Evolutionary conservation across 352 stramenopile genomes (phyloP).

Genomic region (Globisporangium perplexum): DNA sequence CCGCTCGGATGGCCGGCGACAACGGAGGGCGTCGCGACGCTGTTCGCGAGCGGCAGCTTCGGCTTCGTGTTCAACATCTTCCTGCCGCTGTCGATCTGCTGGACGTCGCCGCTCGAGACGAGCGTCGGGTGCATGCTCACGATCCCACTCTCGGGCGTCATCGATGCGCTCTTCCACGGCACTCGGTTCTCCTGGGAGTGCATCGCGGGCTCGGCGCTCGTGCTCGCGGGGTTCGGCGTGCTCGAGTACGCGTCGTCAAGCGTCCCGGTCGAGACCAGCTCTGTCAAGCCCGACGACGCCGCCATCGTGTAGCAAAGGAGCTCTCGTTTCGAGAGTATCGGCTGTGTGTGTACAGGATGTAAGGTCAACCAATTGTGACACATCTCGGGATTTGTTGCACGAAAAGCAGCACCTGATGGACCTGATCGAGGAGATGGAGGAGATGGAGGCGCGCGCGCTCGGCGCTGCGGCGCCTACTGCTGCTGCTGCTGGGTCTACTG

Average conservation of each 20-base stretch:
- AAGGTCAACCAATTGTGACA: background rate
- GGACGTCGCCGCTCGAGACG: constrained; percentile 50
- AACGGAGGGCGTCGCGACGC: constrained; percentile 26
- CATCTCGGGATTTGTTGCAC: background rate
- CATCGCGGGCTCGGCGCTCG: constrained; percentile 33
- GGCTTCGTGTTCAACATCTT: constrained; percentile 34
- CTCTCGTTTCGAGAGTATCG: too few species aligned
- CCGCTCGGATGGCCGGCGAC: constrained; percentile 35
- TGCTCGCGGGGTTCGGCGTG: constrained; percentile 46
- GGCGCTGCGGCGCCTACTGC: background rate
- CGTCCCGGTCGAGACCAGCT: background rate
- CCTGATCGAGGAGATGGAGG: constrained; percentile 51
- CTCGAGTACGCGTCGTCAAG: constrained; percentile 21
- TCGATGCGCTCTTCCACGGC: constrained; percentile 39
- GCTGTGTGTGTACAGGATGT: too few species aligned
- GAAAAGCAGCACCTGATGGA: constrained; percentile 30
- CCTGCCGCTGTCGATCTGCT: constrained; percentile 39
- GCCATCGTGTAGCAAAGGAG: background rate
- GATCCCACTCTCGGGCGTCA: constrained; percentile 40
- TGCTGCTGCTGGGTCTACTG: background rate
- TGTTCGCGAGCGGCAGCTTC: constrained; percentile 27
- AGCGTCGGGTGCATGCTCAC: constrained; percentile 55
- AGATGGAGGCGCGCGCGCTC: constrained; percentile 21
- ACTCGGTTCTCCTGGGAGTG: constrained; percentile 43
- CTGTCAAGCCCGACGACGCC: background rate